phyloP scores from a whole-genome alignment of 2,329 filamentous ascomycete species.

The Neopestalotiopsis sp. region DNA sequence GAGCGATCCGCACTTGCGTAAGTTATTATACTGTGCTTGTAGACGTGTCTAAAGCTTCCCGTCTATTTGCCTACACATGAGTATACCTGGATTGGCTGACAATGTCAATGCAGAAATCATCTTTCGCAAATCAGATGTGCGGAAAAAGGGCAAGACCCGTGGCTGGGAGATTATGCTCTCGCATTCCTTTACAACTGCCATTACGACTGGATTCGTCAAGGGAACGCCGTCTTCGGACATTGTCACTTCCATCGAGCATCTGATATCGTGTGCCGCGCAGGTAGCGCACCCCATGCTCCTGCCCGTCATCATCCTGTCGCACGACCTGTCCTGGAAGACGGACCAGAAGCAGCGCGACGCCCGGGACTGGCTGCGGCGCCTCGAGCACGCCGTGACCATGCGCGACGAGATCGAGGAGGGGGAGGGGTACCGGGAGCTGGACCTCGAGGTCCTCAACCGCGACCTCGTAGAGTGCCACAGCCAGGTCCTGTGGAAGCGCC shows the following conservation, averaged over 20 bases:
- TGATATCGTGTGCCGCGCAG: conserved; percentile 54
- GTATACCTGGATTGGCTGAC: conserved; percentile 3
- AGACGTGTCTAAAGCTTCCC: neutral
- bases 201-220: conserved; percentile 67
- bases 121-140: conserved; percentile 70
- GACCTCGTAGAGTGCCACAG: conserved; percentile 69
- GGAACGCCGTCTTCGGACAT: conserved; percentile 64
- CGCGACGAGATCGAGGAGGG: conserved; percentile 63
- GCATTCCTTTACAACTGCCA: conserved; percentile 57
- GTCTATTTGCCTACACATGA: neutral
- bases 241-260: conserved; percentile 52
- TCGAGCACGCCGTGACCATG: conserved; percentile 67
- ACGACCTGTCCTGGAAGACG: conserved; percentile 60
- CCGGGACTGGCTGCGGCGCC: conserved; percentile 64
- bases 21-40: conserved; percentile 31
- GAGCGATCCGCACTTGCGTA: conserved; percentile 62
- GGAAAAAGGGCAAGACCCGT: conserved; percentile 67
- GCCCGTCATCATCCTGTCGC: conserved; percentile 62
- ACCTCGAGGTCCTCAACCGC: conserved; percentile 65
- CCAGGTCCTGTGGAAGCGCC: conserved; percentile 67
- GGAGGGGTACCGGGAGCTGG: conserved; percentile 59
- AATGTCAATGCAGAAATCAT: conserved; percentile 55
- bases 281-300: conserved; percentile 64
- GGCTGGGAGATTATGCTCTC: conserved; percentile 71
- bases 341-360: conserved; percentile 69